Base-by-base conservation (phyloP, 2,329 filamentous ascomycete genomes). In the Pseudogymnoascus verrucosus region DNA sequence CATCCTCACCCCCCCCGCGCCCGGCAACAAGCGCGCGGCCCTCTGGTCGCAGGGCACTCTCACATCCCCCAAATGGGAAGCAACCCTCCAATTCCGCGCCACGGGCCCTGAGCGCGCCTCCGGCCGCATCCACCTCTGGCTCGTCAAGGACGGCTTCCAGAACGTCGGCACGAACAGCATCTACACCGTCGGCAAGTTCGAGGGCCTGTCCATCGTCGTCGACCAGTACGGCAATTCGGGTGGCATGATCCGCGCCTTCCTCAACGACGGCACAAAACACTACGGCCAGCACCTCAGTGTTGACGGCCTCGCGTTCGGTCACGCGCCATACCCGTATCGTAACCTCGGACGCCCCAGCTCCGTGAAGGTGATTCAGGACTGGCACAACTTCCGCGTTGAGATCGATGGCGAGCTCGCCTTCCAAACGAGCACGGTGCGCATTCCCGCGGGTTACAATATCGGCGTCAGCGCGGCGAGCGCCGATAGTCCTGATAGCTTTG, bases 101-200 rank as follows among this genome's bases (percentile, higher is more conserved):
- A 91, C 85, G 66, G 95, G 95, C 6, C 88, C 89, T 67, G 95
- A 98, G 73, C 82, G 90, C 69, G 91, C 88, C 61, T 87, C 88
- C 64, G 95, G 95, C 60, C 97, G 96, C 77, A 79, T 99, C 69
- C 93, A 98, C 76, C 82, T 99, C 71, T 99, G 95, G 95, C 91
- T 96, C 72, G 87, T 85, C 62, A 87, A 85, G 69, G 83, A 90
- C 65, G 89, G 89, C 34, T 78, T 84, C 69, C 77, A 81, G 65
- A 79, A 80, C 31, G 79, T 96, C 63, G 88, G 86, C 63, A 83
- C 87, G 23, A 83, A 85, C 67, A 96, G 90, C 76, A 85, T 96
- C 69, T 96, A 97, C 77, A 95, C 89, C 0, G 88, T 89, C 8
- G 85, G 85, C 62, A 85, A 84, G 69, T 99, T 96, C 71, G 93